A percentile compares a stretch with the other conserved stretches of the same genome.
Conservation (phyloP, 2,329 filamentous ascomycete species). For the Fusarium transvaalense region DNA sequence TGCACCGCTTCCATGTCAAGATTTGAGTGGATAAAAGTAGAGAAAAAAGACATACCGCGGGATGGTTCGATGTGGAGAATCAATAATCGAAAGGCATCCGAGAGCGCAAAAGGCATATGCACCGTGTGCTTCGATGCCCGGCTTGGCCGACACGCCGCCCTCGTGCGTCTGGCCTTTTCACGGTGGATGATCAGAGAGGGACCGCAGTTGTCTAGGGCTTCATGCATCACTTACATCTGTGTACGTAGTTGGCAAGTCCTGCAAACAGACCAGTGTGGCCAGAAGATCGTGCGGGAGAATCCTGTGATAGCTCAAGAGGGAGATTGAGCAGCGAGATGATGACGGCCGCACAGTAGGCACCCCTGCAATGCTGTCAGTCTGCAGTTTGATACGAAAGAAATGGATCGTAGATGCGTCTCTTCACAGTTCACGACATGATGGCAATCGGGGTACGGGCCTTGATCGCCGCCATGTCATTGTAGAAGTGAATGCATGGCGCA, state of each 20-base stretch:
- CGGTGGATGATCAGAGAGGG: constrained; percentile 39
- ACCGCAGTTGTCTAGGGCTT: constrained; percentile 24
- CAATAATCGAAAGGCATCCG: constrained; percentile 88
- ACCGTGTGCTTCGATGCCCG: constrained; percentile 91
- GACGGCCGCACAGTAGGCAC: constrained; percentile 91
- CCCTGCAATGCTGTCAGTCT: constrained; percentile 63
- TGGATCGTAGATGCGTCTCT: constrained; percentile 10
- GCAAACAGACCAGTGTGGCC: constrained; percentile 76
- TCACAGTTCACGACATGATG: constrained; percentile 18
- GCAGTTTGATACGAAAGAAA: constrained; percentile 2
- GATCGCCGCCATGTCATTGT: constrained; percentile 23
- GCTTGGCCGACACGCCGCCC: constrained; percentile 89
- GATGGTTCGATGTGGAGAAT: constrained; percentile 80
- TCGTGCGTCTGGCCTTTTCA: constrained; percentile 87
- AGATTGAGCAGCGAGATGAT: constrained; percentile 86
- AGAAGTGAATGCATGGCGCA: constrained; percentile 2
- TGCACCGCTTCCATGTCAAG: constrained; percentile 49
- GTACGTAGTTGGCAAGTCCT: constrained; percentile 82
- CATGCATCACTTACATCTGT: constrained; percentile 72
- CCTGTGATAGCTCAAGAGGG: constrained; percentile 80
- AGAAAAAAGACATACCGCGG: constrained; percentile 67
- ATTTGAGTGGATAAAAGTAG: constrained; percentile 50
- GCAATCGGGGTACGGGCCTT: constrained; percentile 30
- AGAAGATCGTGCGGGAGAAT: constrained; percentile 74
- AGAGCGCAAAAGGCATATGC: constrained; percentile 96